phyloP scores from a whole-genome alignment of 768 basidiomycete species.

The Holtermannia corniformis region DNA sequence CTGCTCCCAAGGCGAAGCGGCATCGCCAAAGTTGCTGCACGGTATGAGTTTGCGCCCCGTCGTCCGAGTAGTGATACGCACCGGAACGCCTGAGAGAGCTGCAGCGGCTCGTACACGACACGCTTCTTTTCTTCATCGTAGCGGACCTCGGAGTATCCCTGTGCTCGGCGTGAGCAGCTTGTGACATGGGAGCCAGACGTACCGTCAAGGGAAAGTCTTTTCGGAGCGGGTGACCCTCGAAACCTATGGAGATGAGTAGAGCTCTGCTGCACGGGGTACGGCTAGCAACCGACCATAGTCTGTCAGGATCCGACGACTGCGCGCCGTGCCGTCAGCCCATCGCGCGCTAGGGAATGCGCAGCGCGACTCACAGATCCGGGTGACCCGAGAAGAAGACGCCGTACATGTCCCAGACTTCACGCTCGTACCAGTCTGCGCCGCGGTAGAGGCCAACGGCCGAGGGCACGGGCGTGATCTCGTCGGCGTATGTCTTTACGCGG shows the following conservation, averaged over 20 bases:
- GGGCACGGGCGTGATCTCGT: constrained; percentile 84
- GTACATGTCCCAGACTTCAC: constrained; percentile 95
- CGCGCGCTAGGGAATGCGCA: not conserved
- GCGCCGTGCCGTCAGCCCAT: not conserved
- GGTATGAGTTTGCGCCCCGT: not conserved
- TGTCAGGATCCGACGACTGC: constrained; percentile 77
- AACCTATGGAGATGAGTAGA: constrained; percentile 48
- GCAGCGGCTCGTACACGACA: constrained; percentile 93
- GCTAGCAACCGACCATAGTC: constrained; percentile 64
- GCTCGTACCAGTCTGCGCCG: constrained; percentile 97
- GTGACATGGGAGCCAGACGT: constrained; percentile 28
- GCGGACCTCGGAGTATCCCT: constrained; percentile 98
- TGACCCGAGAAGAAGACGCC: constrained; percentile 95
- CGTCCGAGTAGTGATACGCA: constrained; percentile 39
- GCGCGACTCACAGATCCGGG: constrained; percentile 73
- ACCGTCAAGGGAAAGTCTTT: constrained; percentile 98
- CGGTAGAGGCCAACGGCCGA: constrained; percentile 67
- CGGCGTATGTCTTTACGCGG: constrained; percentile 93
- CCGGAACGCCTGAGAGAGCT: constrained; percentile 97
- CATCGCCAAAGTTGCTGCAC: constrained; percentile 77
- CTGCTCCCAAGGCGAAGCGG: constrained; percentile 87
- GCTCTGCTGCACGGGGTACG: not conserved
- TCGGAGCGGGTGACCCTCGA: constrained; percentile 92
- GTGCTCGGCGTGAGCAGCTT: constrained; percentile 1
- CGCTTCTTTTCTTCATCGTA: constrained; percentile 97